Percentiles rank a stretch among this genome's conserved stretches.
Conservation (phyloP, 2,329 filamentous ascomycete genomes). For the Pseudopithomyces maydicus region DNA sequence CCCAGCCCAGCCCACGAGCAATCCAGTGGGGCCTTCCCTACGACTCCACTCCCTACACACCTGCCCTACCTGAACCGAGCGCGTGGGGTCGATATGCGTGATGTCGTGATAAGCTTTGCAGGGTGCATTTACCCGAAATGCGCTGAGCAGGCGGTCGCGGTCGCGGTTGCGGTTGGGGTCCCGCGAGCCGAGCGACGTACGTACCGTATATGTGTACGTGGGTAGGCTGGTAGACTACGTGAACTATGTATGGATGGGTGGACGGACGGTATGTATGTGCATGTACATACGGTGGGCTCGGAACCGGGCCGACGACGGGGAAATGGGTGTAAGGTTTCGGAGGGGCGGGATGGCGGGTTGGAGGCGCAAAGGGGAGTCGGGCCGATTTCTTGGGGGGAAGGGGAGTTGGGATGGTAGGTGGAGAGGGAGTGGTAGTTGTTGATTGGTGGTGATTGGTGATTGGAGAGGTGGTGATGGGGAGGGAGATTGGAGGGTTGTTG, state of each 20-base stretch:
- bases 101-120: conserved; percentile 5
- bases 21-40: too few species aligned
- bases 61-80: not conserved
- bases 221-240: too few species aligned
- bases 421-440: not conserved
- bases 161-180: too few species aligned
- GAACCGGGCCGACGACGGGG: not conserved
- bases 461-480: not conserved
- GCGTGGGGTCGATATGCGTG: not conserved
- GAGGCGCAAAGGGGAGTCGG: not conserved
- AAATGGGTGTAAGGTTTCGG: not conserved
- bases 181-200: too few species aligned
- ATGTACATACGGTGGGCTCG: not conserved
- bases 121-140: not conserved
- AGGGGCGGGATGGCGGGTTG: not conserved
- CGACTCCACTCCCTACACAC: too few species aligned
- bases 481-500: not conserved
- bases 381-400: not conserved
- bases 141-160: too few species aligned
- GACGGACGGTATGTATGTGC: too few species aligned
- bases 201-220: too few species aligned
- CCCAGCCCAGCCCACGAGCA: too few species aligned
- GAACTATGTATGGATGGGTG: too few species aligned
- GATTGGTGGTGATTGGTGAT: not conserved
- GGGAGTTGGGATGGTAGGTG: not conserved